Evolutionary conservation across 108 stramenopile species (phyloP).

Genomic region (Discostella pseudostelligera): DNA sequence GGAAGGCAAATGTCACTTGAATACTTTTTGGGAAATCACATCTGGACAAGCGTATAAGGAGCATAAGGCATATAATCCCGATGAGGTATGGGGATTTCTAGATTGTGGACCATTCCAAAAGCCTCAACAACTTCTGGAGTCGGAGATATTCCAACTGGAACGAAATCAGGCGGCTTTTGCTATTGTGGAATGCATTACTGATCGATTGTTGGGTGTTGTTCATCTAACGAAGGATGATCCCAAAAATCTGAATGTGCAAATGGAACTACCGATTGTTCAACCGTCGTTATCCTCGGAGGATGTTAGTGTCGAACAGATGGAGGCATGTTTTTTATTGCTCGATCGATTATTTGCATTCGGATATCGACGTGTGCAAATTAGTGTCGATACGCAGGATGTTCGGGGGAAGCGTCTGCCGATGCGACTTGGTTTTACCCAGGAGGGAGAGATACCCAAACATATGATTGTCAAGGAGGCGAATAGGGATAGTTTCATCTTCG

Average conservation of each 20-base stretch:
- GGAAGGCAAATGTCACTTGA: constrained; percentile 52
- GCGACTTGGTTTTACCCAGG: constrained; percentile 74
- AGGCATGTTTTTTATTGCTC: constrained; percentile 75
- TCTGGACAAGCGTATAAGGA: constrained; percentile 55
- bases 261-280: constrained; percentile 72
- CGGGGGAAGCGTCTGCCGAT: constrained; percentile 54
- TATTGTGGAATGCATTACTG: constrained; percentile 70
- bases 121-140: constrained; percentile 41
- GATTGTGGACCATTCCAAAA: constrained; percentile 70
- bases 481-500: constrained; percentile 77
- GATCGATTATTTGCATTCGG: constrained; percentile 83
- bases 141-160: constrained; percentile 65
- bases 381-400: constrained; percentile 66
- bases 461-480: constrained; percentile 80
- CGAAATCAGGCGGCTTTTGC: constrained; percentile 69
- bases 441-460: constrained; percentile 69
- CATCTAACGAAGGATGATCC: constrained; percentile 71
- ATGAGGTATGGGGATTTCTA: constrained; percentile 84
- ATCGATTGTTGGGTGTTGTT: constrained; percentile 66
- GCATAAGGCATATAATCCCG: constrained; percentile 62
- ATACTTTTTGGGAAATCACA: constrained; percentile 62
- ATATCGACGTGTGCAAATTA: constrained; percentile 79
- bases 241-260: constrained; percentile 63
- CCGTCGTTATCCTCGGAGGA: constrained; percentile 53
- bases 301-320: constrained; percentile 68